These are phyloP conservation scores for Cephalotrichum gorgonifer DNA, from an alignment of 2,329 filamentous ascomycete genomes.

Conservation along the genomic window DNA sequence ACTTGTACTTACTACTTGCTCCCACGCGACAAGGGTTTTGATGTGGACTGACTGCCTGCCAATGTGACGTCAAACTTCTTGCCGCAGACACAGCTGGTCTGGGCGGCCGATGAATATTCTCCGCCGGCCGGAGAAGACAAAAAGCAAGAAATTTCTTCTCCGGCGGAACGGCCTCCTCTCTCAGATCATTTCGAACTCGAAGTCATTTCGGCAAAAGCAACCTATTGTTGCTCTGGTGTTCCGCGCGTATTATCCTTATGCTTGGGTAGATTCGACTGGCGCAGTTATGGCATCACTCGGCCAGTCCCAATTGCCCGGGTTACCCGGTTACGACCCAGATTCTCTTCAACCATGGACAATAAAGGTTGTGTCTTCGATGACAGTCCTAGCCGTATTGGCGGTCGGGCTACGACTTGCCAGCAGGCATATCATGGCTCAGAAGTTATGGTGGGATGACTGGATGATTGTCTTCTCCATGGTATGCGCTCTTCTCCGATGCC, in stretches of 20 bases:
- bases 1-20: not conserved
- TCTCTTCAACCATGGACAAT: conserved; percentile 32
- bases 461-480: conserved; percentile 38
- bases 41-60: not conserved
- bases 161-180: not conserved
- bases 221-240: not conserved
- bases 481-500: conserved; percentile 4
- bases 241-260: not conserved
- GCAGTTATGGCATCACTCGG: not conserved
- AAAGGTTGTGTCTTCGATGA: conserved; percentile 27
- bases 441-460: conserved; percentile 40
- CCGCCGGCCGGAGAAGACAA: not conserved
- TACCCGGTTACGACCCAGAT: conserved; percentile 21
- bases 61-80: not conserved
- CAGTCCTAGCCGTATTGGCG: conserved; percentile 24
- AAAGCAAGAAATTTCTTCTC: not conserved
- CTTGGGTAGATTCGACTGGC: not conserved
- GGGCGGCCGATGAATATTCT: not conserved
- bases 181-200: not conserved
- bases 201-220: too few relatives aligned
- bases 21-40: not conserved
- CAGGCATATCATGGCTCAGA: conserved; percentile 28
- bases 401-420: conserved; percentile 29
- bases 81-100: not conserved
- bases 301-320: conserved; percentile 12